Conservation (phyloP, 2,329 filamentous ascomycete genomes). For the Aspergillus neotritici region DNA sequence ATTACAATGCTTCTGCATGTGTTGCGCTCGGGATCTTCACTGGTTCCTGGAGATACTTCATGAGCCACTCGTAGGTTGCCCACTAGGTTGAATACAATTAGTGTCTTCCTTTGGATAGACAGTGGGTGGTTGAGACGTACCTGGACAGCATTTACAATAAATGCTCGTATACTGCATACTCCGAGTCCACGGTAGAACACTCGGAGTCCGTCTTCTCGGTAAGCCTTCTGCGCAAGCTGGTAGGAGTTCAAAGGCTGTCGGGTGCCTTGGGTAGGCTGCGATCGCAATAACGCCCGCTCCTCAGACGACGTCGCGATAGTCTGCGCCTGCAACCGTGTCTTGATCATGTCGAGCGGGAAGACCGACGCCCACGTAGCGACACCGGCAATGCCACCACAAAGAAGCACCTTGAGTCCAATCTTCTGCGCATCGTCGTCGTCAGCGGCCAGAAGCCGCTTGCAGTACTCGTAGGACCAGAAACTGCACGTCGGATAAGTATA, state of each 20-base stretch:
- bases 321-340: slow-evolving; percentile 85
- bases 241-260: slow-evolving; percentile 48
- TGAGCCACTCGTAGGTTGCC: slow-evolving; percentile 86
- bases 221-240: slow-evolving; percentile 61
- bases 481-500: slow-evolving; percentile 29
- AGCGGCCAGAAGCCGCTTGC: slow-evolving; percentile 54
- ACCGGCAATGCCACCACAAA: slow-evolving; percentile 83
- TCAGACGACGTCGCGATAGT: slow-evolving; percentile 23
- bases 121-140: slow-evolving; percentile 27
- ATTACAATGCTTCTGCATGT: too few species aligned
- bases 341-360: slow-evolving; percentile 87
- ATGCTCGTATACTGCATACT: slow-evolving; percentile 78
- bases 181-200: slow-evolving; percentile 70
- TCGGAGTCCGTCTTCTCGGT: slow-evolving; percentile 55
- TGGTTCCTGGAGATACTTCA: slow-evolving; percentile 45
- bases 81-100: slow-evolving; percentile 51
- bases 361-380: slow-evolving; percentile 84
- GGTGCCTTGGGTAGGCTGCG: slow-evolving; percentile 6
- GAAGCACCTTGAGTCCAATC: slow-evolving; percentile 58
- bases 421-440: slow-evolving; percentile 44
- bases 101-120: neutral
- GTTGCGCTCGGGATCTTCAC: slow-evolving; percentile 3
- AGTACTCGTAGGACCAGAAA: slow-evolving; percentile 86
- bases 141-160: slow-evolving; percentile 86
- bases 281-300: slow-evolving; percentile 19